Base-by-base conservation (phyloP, 202 grass and related monocot species). In the Panicum virgatum region DNA sequence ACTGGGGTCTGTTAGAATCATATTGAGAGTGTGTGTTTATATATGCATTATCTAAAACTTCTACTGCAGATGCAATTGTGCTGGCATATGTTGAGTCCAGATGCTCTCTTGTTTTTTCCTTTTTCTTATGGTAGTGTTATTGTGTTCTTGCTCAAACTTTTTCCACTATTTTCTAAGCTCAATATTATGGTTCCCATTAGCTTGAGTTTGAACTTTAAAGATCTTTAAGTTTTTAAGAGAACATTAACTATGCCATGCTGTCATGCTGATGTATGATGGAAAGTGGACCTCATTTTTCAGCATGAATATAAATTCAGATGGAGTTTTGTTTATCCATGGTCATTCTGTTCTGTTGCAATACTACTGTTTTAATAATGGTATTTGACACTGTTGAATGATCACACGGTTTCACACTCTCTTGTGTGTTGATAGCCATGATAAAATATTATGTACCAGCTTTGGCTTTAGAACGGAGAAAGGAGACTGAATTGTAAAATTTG, bases 101-200 rank as follows among this genome's bases (percentile, higher is more conserved):
- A 12, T 73, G 50, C 32, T 30, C 20, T 23, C 62, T 26, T 79
- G 45, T 53, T 12, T 47, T 52, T 23, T n/a, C 53, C 12, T 22
- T 56, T 56, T 56, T 20, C 30, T 30, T 25, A 44, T 44, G 5
- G 14, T 50, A 48, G 19, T 18, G 15, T 26, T 71, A 3, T 61
- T 15, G 12, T 30, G 23, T 71, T 48, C 25, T 64, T 64, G 58
- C 3, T 48, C 44, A 63, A 48, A 64, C 20, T 15, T 29, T 45
- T 62, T n/a, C 11, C 47, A 34, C 46, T 58, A 69, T 69, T 82
- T 53, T 64, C n/a, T n/a, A 43, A 27, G 73, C 54, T 69, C 19
- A 72, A 68, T 70, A 76, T 29, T 13, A 54, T 54, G 23, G 14
- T 20, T 9, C 18, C 10, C 0, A 15, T 26, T 18, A 30, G 22